Conservation (phyloP, 1,139 yeast genomes). For the Pichia sp. region DNA sequence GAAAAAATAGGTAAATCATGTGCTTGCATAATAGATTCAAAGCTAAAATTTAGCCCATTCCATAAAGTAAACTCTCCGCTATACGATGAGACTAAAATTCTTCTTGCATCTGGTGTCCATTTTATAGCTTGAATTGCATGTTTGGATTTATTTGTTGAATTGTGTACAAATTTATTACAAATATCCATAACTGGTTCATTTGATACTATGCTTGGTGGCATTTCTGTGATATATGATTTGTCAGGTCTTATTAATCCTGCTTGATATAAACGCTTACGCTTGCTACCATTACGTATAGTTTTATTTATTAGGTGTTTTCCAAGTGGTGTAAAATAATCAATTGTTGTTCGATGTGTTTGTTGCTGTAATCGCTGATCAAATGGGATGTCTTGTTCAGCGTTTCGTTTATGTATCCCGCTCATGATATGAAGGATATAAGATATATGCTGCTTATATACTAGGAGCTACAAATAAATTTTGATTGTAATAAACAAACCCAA, state of each 20-base stretch:
- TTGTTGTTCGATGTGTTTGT: constrained; percentile 54
- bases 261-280: constrained; percentile 31
- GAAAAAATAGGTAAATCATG: constrained; percentile 87
- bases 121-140: constrained; percentile 85
- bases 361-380: constrained; percentile 14
- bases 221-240: constrained; percentile 62
- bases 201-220: constrained; percentile 68
- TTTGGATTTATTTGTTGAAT: constrained; percentile 83
- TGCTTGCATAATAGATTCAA: constrained; percentile 97
- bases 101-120: constrained; percentile 96
- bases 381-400: constrained; percentile 13
- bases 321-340: constrained; percentile 82
- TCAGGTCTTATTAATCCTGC: constrained; percentile 69
- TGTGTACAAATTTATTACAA: constrained; percentile 80
- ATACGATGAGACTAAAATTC: constrained; percentile 83
- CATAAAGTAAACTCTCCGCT: constrained; percentile 95
- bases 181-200: constrained; percentile 49
- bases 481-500: too few species aligned
- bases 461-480: background rate
- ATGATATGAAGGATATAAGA: background rate
- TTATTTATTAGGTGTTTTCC: constrained; percentile 65
- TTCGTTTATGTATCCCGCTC: constrained; percentile 5
- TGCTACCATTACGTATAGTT: constrained; percentile 39
- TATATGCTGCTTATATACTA: background rate
- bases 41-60: constrained; percentile 94